Conservation (phyloP, 2,329 filamentous ascomycete genomes). For the Colletotrichum chrysophilum region DNA sequence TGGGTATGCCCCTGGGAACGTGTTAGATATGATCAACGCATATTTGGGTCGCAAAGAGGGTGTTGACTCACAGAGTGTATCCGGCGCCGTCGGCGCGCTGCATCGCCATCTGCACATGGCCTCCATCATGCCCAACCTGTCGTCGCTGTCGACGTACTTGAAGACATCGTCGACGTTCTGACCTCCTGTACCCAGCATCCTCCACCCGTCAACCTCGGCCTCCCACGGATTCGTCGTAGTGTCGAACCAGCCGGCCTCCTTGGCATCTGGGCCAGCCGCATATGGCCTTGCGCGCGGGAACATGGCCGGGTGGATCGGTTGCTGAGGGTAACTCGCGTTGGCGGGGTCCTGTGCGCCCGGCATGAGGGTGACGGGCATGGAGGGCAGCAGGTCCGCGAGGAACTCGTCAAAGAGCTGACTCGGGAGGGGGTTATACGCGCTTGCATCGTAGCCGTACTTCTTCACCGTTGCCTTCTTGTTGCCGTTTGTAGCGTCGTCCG, state of each 20-base stretch:
- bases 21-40: slow-evolving; percentile 4
- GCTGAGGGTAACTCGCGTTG: slow-evolving; percentile 88
- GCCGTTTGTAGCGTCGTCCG: slow-evolving; percentile 44
- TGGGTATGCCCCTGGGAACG: slow-evolving; percentile 82
- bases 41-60: neutral
- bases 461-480: slow-evolving; percentile 59
- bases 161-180: slow-evolving; percentile 95
- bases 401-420: slow-evolving; percentile 85
- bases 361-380: slow-evolving; percentile 86
- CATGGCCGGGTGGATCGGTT: slow-evolving; percentile 91
- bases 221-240: slow-evolving; percentile 93
- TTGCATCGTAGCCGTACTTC: slow-evolving; percentile 94
- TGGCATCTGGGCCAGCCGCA: slow-evolving; percentile 57
- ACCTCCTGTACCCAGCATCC: slow-evolving; percentile 83
- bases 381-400: slow-evolving; percentile 79
- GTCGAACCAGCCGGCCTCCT: slow-evolving; percentile 78
- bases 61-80: slow-evolving; percentile 80
- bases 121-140: slow-evolving; percentile 89
- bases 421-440: slow-evolving; percentile 84
- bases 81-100: slow-evolving; percentile 90
- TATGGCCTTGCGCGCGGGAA: slow-evolving; percentile 80
- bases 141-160: slow-evolving; percentile 83
- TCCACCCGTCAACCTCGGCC: slow-evolving; percentile 88
- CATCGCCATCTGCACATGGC: slow-evolving; percentile 92
- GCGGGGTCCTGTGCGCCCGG: slow-evolving; percentile 87